Conservation (phyloP, 2,329 filamentous ascomycete species). For the Diaporthe eres region DNA sequence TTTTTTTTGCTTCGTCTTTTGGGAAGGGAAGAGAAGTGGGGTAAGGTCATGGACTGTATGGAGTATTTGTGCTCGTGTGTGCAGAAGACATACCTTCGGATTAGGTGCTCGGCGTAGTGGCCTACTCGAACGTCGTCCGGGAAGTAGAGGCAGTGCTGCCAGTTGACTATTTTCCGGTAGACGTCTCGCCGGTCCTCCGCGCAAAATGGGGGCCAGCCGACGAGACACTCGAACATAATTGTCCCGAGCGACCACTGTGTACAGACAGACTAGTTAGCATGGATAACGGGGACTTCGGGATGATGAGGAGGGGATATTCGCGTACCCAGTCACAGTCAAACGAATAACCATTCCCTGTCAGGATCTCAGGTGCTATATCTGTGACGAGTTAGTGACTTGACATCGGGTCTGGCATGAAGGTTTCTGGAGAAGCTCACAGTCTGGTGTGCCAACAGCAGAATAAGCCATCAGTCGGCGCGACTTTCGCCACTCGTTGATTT, state of each 20-base stretch:
- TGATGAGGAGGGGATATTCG: neutral
- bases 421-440: constrained; percentile 57
- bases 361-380: constrained; percentile 75
- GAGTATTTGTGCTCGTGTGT: no score
- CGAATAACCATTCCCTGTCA: constrained; percentile 82
- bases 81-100: constrained; percentile 70
- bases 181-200: constrained; percentile 83
- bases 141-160: constrained; percentile 81
- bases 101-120: constrained; percentile 78
- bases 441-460: constrained; percentile 83
- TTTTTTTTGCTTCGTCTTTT: no score
- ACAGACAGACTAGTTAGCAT: neutral
- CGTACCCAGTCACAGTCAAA: constrained; percentile 78
- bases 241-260: constrained; percentile 80
- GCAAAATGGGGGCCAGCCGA: constrained; percentile 88
- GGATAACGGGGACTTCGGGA: no score
- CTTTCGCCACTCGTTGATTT: constrained; percentile 86
- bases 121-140: constrained; percentile 80
- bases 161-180: constrained; percentile 86
- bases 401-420: neutral
- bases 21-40: neutral
- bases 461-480: constrained; percentile 85
- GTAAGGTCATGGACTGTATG: neutral
- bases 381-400: constrained; percentile 62
- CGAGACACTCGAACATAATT: constrained; percentile 88